A percentile compares a stretch with the other conserved stretches of the same genome.
These are phyloP conservation scores for Hyaloperonospora arabidopsidis DNA, from an alignment of 352 stramenopile species.

Conservation along the genomic window DNA sequence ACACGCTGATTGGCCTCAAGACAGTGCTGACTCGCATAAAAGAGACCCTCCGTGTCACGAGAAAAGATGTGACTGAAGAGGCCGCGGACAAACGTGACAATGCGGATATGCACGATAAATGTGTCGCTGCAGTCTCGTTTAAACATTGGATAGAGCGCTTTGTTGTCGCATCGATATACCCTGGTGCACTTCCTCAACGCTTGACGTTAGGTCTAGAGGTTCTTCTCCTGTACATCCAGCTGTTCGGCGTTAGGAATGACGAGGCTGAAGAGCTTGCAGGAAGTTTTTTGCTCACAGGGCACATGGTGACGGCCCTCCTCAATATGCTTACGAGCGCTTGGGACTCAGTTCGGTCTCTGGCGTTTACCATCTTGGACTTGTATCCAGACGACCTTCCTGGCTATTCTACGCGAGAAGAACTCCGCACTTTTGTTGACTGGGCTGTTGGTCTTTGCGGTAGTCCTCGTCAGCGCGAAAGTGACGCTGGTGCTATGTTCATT, in stretches of 20 bases:
- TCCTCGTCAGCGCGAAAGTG: constrained; percentile 73
- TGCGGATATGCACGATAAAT: constrained; percentile 12
- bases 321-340: constrained; percentile 77
- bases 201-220: constrained; percentile 68
- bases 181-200: constrained; percentile 56
- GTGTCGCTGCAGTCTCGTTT: constrained; percentile 38
- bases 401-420: constrained; percentile 36
- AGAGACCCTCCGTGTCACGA: constrained; percentile 45
- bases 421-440: constrained; percentile 57
- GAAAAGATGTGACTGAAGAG: constrained; percentile 28
- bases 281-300: constrained; percentile 41
- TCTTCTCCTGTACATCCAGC: constrained; percentile 56
- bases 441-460: constrained; percentile 60
- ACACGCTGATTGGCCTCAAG: constrained; percentile 67
- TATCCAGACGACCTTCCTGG: constrained; percentile 57
- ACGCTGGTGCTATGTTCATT: constrained; percentile 82
- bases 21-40: constrained; percentile 71
- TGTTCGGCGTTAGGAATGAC: constrained; percentile 46
- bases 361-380: constrained; percentile 59
- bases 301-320: constrained; percentile 62
- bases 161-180: constrained; percentile 53
- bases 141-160: constrained; percentile 65
- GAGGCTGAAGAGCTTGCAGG: constrained; percentile 3
- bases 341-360: constrained; percentile 66
- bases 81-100: not conserved